Evolutionary conservation across 2,329 filamentous ascomycete genomes (phyloP), one percentile per base, ranked within the genome.

Genomic region (Cordyceps tenuipes): DNA sequence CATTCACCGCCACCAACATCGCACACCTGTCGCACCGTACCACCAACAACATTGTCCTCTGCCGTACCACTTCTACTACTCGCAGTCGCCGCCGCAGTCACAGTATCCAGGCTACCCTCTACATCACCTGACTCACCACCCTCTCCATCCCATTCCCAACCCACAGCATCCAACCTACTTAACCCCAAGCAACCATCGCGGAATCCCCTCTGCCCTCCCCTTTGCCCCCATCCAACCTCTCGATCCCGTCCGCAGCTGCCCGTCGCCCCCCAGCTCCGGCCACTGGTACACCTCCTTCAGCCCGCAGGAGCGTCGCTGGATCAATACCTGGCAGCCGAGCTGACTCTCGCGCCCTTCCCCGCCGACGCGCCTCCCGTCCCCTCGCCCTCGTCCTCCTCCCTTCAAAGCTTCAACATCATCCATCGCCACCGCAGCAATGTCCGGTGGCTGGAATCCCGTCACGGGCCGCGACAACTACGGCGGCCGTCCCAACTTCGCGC

Each of bases 381-480:
- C 29, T 29, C 29, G 23, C 3, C 2, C 23, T 23, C n/a, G n/a
- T n/a, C n/a, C 23, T 23, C 4, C 23, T 23, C 4, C 23, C 23
- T 23, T 23, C 3, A 23, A 23, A 23, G 23, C 23, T 23, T 23
- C 23, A 3, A 2, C 23, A 4, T 23, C 23, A 23, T 21, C 29
- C n/a, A 21, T 43, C 29, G 29, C 5, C 29, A 6, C 17, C 41
- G 21, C 46, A n/a, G 23, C 15, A 12, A 76, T 76, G 73, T 69
- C 73, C 53, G 69, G 70, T 46, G 73, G 73, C 43, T 75, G 73
- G 72, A 77, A 77, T 61, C 74, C 74, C 5, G 61, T 72, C 15
- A 69, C 70, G 39, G 70, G 76, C 21, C 73, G 73, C 17, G 76
- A 78, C 62, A 60, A 67, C n/a, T 64, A 67, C 12, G 69, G 68